Evolutionary conservation across 192 early-diverging fungal species (phyloP), one percentile per base, ranked within the genome.

Genomic region (Helicostylum pulchrum): DNA sequence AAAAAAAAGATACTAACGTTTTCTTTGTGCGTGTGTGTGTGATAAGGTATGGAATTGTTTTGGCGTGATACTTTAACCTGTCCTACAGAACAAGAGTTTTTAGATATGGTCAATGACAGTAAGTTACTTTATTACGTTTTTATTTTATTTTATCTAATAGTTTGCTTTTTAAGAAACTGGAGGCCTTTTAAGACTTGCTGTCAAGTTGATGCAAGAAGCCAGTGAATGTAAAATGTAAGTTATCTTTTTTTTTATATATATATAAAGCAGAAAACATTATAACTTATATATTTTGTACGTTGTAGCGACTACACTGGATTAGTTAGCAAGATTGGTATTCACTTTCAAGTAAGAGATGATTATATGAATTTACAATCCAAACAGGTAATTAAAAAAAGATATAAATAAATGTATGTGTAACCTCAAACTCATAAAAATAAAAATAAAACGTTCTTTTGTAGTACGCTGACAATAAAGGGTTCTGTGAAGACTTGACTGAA

Each of bases 321-420:
- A 44, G 94, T 97, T 11, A 84, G 94, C 65, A 66, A 91, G 61
- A 86, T 99, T 45, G 97, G 97, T 3, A 86, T 93, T 47, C 93
- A 95, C 59, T 99, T 94, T 70, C 97, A 99, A 77, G 88, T 99
- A 63, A 84, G 96, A 43, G 97, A 99, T 76, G 97, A 99, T 64
- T 98, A 93, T 56, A 84, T 98, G 72, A 99, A 99, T 67, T 76
- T 99, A 9, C 85, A 88, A 65, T 94, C 95, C 9, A 79, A 78
- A 19, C 81, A 85, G 72, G 91, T 92, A 78, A 51, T 48, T 49
- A 52, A n/a, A 44, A 46, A 31, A 11, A 34, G 23, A 12, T 7
- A 12, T 26, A 7, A 11, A 50, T 53, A 21, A 14, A 34, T 7
- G 26, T 21, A 12, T 1, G 48, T 15, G 11, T 31, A n/a, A n/a